These are phyloP conservation scores for Neoboletus magnificus DNA, from an alignment of 768 basidiomycete genomes.

Conservation along the genomic window DNA sequence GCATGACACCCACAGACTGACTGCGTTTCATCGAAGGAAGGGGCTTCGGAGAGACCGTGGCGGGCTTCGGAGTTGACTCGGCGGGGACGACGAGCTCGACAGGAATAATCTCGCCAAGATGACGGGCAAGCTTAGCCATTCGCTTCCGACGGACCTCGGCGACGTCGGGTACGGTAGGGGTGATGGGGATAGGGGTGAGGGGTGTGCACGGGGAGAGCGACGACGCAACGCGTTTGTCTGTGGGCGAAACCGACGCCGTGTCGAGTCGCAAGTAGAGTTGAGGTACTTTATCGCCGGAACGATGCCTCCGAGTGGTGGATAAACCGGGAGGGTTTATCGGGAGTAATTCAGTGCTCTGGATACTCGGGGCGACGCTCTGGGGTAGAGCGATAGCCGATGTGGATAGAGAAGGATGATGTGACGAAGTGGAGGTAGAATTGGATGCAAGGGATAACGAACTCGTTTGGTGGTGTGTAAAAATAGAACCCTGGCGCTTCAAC, in stretches of 20 bases:
- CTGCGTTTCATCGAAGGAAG: constrained; percentile 5
- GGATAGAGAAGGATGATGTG: constrained; percentile 12
- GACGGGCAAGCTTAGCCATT: constrained; percentile 56
- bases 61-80: neutral
- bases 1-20: constrained; percentile 14
- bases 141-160: constrained; percentile 42
- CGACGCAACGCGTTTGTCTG: constrained; percentile 5
- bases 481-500: constrained; percentile 33
- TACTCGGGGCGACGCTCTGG: neutral
- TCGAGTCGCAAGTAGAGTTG: constrained; percentile 26
- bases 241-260: constrained; percentile 8
- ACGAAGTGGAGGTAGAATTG: constrained; percentile 12
- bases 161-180: constrained; percentile 23
- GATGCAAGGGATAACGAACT: constrained; percentile 23
- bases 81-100: constrained; percentile 47
- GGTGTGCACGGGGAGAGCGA: constrained; percentile 13
- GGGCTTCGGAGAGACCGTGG: neutral
- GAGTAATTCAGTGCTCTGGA: constrained; percentile 10
- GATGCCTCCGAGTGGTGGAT: constrained; percentile 9
- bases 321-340: constrained; percentile 20
- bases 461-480: constrained; percentile 23
- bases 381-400: constrained; percentile 18
- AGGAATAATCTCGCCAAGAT: constrained; percentile 59
- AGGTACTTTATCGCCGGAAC: constrained; percentile 12
- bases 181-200: constrained; percentile 17